These are phyloP conservation scores for Rhizopogon rudus DNA, from an alignment of 768 basidiomycete genomes.

Conservation along the genomic window DNA sequence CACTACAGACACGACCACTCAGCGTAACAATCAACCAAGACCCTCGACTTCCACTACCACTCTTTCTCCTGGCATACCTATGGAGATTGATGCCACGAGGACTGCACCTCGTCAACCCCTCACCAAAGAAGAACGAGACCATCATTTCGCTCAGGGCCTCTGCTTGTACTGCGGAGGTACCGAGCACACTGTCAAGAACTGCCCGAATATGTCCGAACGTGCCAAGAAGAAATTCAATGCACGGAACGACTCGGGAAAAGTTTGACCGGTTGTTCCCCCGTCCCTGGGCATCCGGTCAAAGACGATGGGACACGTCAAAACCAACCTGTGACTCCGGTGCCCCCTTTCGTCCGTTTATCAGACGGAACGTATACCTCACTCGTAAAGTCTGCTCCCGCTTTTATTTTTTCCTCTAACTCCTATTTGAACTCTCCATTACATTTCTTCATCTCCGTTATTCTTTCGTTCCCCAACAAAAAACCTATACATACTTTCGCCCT, in stretches of 20 bases:
- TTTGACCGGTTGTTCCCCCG: background rate
- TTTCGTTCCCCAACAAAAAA: constrained; percentile 26
- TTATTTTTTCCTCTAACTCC: constrained; percentile 5
- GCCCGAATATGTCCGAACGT: constrained; percentile 18
- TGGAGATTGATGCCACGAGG: constrained; percentile 26
- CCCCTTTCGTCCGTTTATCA: constrained; percentile 3
- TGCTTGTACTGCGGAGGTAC: constrained; percentile 33
- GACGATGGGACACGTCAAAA: constrained; percentile 4
- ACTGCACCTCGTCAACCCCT: constrained; percentile 18
- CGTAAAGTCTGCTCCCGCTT: constrained; percentile 6
- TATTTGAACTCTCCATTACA: constrained; percentile 11
- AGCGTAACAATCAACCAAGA: background rate
- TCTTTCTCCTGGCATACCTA: constrained; percentile 14
- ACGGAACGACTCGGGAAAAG: background rate
- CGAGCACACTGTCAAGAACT: constrained; percentile 23
- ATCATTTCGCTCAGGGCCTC: constrained; percentile 19
- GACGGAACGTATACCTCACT: constrained; percentile 4
- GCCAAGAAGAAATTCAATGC: constrained; percentile 6
- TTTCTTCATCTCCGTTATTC: constrained; percentile 18
- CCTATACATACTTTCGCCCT: constrained; percentile 30
- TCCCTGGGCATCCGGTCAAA: background rate
- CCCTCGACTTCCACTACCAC: background rate
- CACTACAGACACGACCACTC: background rate
- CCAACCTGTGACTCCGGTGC: constrained; percentile 11
- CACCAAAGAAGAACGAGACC: constrained; percentile 20